A percentile compares a stretch with the other conserved stretches of the same genome.
Evolutionary conservation across 495 filamentous ascomycete genomes (phyloP).

Genomic region (Podospora australis): DNA sequence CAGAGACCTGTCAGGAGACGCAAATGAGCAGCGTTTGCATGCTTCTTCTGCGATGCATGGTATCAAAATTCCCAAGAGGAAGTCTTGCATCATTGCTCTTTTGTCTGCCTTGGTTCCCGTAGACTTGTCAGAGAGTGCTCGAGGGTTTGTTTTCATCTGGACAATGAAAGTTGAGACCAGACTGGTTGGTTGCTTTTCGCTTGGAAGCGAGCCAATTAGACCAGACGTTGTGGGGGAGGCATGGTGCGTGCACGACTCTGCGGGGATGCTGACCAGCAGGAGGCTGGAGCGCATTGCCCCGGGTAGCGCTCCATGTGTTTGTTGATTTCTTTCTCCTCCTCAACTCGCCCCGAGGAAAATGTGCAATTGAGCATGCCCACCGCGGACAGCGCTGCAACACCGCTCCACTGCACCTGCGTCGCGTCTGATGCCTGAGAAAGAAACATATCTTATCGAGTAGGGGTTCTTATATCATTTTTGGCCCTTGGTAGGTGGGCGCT

Average conservation of each 20-base stretch:
- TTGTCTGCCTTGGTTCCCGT: no score
- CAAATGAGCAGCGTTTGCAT: no score
- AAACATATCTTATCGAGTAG: constrained; percentile 3
- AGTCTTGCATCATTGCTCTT: no score
- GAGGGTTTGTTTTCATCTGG: constrained; percentile 3
- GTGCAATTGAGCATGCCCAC: constrained; percentile 20
- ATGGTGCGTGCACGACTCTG: constrained; percentile 22
- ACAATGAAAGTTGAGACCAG: constrained; percentile 1
- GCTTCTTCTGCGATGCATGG: no score
- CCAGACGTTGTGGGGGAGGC: constrained; percentile 3
- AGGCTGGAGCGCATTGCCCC: constrained; percentile 29
- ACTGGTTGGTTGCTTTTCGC: constrained; percentile 9
- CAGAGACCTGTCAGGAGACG: no score
- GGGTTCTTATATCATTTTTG: constrained; percentile 8
- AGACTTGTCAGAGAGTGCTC: no score
- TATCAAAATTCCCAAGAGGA: no score
- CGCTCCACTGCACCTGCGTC: constrained; percentile 11
- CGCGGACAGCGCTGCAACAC: constrained; percentile 11
- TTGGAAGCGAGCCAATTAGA: constrained; percentile 20
- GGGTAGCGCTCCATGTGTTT: constrained; percentile 29
- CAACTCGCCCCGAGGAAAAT: constrained; percentile 12
- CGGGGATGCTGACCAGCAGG: constrained; percentile 16
- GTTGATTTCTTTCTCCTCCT: constrained; percentile 28
- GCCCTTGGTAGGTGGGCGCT: background rate
- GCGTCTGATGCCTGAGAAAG: background rate